These are phyloP conservation scores for Diplocarpon rosae DNA, from an alignment of 2,329 filamentous ascomycete species.

Conservation along the genomic window DNA sequence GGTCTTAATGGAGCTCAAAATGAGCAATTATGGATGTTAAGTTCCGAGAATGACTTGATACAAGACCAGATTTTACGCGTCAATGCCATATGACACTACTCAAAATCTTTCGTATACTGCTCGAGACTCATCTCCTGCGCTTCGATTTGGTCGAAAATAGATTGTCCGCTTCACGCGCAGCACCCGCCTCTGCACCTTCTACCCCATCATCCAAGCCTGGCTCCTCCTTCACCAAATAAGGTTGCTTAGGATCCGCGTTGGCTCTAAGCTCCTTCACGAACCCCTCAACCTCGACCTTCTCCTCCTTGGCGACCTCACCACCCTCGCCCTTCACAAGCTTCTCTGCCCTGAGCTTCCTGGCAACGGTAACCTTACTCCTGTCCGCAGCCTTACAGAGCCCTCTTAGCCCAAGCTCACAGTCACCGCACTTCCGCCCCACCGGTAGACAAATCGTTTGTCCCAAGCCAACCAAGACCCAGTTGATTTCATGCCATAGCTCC, in stretches of 20 bases:
- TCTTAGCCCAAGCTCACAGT: constrained; percentile 67
- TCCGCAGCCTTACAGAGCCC: constrained; percentile 70
- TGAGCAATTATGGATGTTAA: too few species aligned
- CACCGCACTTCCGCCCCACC: constrained; percentile 60
- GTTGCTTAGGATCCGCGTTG: constrained; percentile 8
- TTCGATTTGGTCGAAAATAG: too few species aligned
- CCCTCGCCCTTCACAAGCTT: constrained; percentile 27
- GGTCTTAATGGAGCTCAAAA: too few species aligned
- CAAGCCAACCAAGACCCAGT: constrained; percentile 60
- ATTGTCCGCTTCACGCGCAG: too few species aligned
- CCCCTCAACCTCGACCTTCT: constrained; percentile 28
- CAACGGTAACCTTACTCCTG: constrained; percentile 47
- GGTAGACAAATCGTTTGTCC: constrained; percentile 62
- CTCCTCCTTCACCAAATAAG: background rate
- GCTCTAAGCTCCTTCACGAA: constrained; percentile 26
- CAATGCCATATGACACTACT: too few species aligned
- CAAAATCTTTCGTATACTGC: too few species aligned
- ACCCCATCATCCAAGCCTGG: background rate
- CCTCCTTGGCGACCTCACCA: constrained; percentile 25
- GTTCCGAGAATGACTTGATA: too few species aligned
- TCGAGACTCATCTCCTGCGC: too few species aligned
- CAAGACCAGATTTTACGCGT: too few species aligned
- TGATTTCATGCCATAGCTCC: constrained; percentile 66
- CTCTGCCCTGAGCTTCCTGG: constrained; percentile 39
- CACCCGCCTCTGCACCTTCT: background rate